Evolutionary conservation across 495 filamentous ascomycete genomes (phyloP), one percentile per base, ranked within the genome.

Genomic region (Thermothielavioides terrestris): DNA sequence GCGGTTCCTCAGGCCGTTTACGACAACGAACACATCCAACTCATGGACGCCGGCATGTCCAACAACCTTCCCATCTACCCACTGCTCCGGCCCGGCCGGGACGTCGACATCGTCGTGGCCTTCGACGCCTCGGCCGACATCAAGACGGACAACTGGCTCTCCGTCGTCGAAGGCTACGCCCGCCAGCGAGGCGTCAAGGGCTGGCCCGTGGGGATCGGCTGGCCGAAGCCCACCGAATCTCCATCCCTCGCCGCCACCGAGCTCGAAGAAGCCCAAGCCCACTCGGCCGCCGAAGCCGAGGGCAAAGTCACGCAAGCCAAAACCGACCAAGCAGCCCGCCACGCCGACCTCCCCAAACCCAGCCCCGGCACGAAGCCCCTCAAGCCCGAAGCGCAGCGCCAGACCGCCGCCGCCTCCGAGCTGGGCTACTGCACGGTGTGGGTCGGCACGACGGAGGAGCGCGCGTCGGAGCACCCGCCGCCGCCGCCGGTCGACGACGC

Each of bases 41-140:
- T 96, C 4, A 95, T 95, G 85, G 92, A 98, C 68, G 88, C 92
- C 6, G 92, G 92, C 11, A 98, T 98, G 90, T 89, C 84, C 43
- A 97, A 97, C 63, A 98, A 98, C 57, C 75, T 98, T 3, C 91
- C 92, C 4, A 86, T 95, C 23, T 98, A 98, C 64, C 92, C 92
- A 0, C 76, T 97, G 6, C 81, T 98, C 21, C 79, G 92, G 17
- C 88, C 85, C 0, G 90, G 88, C 3, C 76, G 92, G 23, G 80
- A 92, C 54, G 81, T 97, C 15, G 92, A 98, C 57, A 77, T 98
- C 34, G 71, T 98, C n/a, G 78, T 98, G 6, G 59, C 67, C 3
- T 70, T 68, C 38, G 64, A 68, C 49, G 62, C 65, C 27, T 64
- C 68, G 0, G 63, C 67, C 46, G 68, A 71, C 43, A 64, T 69